Base-by-base conservation (phyloP, 495 filamentous ascomycete genomes). In the Schizothecium vesticola region DNA sequence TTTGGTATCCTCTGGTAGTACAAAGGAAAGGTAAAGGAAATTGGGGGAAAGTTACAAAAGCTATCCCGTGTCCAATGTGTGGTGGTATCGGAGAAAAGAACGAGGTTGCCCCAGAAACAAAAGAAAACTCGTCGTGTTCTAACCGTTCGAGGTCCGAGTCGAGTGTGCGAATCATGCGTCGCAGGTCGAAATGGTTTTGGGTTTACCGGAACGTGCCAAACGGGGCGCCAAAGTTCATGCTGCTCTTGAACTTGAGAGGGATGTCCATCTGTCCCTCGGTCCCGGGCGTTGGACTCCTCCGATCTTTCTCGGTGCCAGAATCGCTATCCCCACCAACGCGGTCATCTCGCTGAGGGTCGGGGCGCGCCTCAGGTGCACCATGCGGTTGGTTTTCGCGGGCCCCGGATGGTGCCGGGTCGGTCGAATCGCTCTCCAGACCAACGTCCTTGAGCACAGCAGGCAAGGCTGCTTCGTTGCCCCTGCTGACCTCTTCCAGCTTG, bases 211-310 rank as follows among this genome's bases (percentile, higher is more conserved):
- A 66, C 61, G 68, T 76, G 21, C 78, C 78, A 60, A 79, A 76
- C 6, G 78, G 78, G 6, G 76, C 73, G 22, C 88, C 88, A 79
- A 90, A 90, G 74, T 90, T 90, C 60, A 78, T 86, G n/a, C 83
- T 82, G 19, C 77, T 78, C 66, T 81, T 88, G 69, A 90, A 78
- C 74, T 84, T 88, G 55, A 89, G 76, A 51, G 85, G 84, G 24
- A 88, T 80, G 16, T 87, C 86, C 9, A 71, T 59, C 33, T 75
- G 75, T 61, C 82, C 81, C n/a, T 84, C 79, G 5, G 75, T 78
- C 31, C 77, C 76, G 61, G 69, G 71, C 67, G 56, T 68, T 64
- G 70, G 59, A 64, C 80, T 43, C 51, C 64, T 71, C 73, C 31
- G 59, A 2, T 67, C 70, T 57, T 70, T 73, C 16, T 72, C 70